phyloP scores from a whole-genome alignment of 148 eudicot species.

The Heliosperma pusillum region DNA sequence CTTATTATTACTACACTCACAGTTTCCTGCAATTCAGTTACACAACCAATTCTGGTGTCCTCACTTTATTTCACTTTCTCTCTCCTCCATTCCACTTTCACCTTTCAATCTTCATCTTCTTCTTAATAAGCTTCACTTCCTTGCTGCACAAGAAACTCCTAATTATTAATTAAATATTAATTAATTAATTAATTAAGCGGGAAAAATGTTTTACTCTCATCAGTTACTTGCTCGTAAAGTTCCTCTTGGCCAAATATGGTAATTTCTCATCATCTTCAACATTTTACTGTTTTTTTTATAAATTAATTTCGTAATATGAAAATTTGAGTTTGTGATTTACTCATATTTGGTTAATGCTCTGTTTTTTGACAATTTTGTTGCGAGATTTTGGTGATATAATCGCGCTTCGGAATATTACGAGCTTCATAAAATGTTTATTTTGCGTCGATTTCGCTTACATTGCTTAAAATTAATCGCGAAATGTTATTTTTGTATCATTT shows the following conservation, averaged over 20 bases:
- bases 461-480: neutral
- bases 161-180: neutral
- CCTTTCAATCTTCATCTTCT: conserved; percentile 1
- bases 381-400: neutral
- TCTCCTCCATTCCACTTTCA: neutral
- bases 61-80: neutral
- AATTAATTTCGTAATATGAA: neutral
- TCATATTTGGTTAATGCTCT: neutral
- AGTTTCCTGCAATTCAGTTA: conserved; percentile 36
- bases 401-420: neutral
- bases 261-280: neutral
- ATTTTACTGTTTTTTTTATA: neutral
- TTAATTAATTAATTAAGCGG: neutral
- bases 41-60: conserved; percentile 6
- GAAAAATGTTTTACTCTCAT: conserved; percentile 75
- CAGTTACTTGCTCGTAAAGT: conserved; percentile 83
- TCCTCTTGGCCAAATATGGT: conserved; percentile 97
- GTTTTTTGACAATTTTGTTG: neutral
- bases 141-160: neutral
- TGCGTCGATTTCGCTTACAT: neutral
- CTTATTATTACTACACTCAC: neutral
- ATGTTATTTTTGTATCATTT: too few species aligned
- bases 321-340: neutral
- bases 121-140: neutral
- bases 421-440: neutral